Percentiles rank a stretch among this genome's conserved stretches.
phyloP scores from a whole-genome alignment of 2,329 filamentous ascomycete genomes.

The Neonectria sp. region DNA sequence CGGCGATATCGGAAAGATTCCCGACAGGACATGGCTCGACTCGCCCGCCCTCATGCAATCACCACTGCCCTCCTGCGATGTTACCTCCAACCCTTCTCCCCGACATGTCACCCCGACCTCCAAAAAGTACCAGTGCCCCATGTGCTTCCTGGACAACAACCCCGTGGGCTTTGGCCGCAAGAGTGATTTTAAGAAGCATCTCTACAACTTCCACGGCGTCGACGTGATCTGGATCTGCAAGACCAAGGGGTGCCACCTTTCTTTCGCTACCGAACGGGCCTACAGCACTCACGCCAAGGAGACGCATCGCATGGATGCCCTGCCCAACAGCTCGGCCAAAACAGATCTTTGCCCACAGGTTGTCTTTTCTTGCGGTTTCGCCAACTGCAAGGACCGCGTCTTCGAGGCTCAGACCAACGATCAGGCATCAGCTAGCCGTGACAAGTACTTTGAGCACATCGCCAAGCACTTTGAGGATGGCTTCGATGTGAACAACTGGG shows the following conservation, averaged over 20 bases:
- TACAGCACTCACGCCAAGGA: slow-evolving; percentile 62
- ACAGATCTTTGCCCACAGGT: slow-evolving; percentile 60
- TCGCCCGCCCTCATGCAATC: slow-evolving; percentile 56
- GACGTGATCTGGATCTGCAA: slow-evolving; percentile 61
- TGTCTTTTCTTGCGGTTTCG: slow-evolving; percentile 62
- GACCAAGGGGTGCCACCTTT: slow-evolving; percentile 58
- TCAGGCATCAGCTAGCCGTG: slow-evolving; percentile 55
- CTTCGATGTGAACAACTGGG: slow-evolving; percentile 59
- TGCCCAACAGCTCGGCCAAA: slow-evolving; percentile 58
- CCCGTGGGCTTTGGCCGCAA: slow-evolving; percentile 62
- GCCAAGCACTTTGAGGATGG: slow-evolving; percentile 63
- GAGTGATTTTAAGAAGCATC: slow-evolving; percentile 65
- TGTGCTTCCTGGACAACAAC: slow-evolving; percentile 63
- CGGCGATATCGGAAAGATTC: slow-evolving; percentile 52
- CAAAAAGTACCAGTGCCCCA: slow-evolving; percentile 62
- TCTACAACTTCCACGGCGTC: slow-evolving; percentile 63
- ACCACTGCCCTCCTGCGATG: slow-evolving; percentile 51
- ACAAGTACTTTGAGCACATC: slow-evolving; percentile 64
- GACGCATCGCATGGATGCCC: slow-evolving; percentile 58
- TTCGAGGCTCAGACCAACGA: slow-evolving; percentile 57
- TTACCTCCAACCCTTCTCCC: slow-evolving; percentile 56
- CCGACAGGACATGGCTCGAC: slow-evolving; percentile 58
- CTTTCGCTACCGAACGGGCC: slow-evolving; percentile 62
- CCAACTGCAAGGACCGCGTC: slow-evolving; percentile 58
- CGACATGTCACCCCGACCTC: slow-evolving; percentile 55